Percentiles rank a stretch among this genome's conserved stretches.
Conservation (phyloP, 768 basidiomycete species). For the Russula brevipes region DNA sequence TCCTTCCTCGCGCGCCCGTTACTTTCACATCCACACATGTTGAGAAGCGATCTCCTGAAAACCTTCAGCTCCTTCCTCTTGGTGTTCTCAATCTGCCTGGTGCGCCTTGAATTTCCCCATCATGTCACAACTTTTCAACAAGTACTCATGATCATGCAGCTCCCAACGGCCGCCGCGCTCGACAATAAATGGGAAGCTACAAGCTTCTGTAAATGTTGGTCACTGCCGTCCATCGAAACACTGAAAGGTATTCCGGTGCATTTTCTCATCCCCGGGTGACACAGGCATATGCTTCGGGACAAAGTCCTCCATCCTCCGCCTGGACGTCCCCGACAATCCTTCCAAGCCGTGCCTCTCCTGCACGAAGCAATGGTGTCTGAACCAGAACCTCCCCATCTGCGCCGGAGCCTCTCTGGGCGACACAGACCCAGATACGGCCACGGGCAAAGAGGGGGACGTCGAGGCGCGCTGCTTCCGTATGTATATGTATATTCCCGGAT, state of each 20-base stretch:
- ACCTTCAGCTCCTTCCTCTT: not conserved
- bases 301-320: slow-evolving; percentile 79
- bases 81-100: slow-evolving; percentile 6
- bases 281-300: slow-evolving; percentile 87
- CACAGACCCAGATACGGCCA: slow-evolving; percentile 86
- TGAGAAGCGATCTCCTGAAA: not conserved
- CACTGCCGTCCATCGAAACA: not conserved
- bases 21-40: not conserved
- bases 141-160: slow-evolving; percentile 28
- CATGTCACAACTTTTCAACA: too few relatives aligned
- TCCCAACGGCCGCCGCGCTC: slow-evolving; percentile 40
- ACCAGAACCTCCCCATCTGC: slow-evolving; percentile 84
- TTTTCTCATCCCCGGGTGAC: not conserved
- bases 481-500: slow-evolving; percentile 28
- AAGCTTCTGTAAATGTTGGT: slow-evolving; percentile 83
- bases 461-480: slow-evolving; percentile 94
- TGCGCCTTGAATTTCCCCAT: too few relatives aligned
- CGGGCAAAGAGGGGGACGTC: slow-evolving; percentile 92
- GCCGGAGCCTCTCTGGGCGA: slow-evolving; percentile 77
- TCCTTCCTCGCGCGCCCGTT: too few relatives aligned
- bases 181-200: slow-evolving; percentile 82
- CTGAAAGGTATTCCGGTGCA: slow-evolving; percentile 1
- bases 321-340: slow-evolving; percentile 77
- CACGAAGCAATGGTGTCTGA: slow-evolving; percentile 92
- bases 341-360: slow-evolving; percentile 89